Percentiles rank a stretch among this genome's conserved stretches.
Conservation (phyloP, 257 asterid genomes). For the Apocynum venetum region DNA sequence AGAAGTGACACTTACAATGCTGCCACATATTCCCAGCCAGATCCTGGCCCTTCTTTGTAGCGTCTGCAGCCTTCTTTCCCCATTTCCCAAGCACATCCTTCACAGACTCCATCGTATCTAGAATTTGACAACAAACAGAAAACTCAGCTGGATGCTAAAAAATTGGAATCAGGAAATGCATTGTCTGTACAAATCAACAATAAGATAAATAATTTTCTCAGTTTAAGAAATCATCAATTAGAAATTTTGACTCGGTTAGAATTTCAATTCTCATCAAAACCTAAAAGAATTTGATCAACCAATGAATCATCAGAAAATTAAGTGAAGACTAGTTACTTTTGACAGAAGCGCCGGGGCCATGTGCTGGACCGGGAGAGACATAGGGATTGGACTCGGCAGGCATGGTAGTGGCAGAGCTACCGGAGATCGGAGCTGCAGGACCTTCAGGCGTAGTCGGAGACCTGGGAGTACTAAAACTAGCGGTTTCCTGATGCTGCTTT, state of each 20-base stretch:
- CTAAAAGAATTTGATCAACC: neutral
- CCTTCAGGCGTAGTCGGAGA: slow-evolving; percentile 23
- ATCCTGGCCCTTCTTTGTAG: slow-evolving; percentile 84
- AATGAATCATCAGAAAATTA: neutral
- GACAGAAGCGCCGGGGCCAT: slow-evolving; percentile 34
- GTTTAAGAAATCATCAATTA: neutral
- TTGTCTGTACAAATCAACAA: neutral
- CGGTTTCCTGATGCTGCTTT: slow-evolving; percentile 1
- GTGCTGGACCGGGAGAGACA: slow-evolving; percentile 48
- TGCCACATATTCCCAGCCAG: slow-evolving; percentile 97
- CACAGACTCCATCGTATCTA: slow-evolving; percentile 74
- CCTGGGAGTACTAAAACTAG: slow-evolving; percentile 12
- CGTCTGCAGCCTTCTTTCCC: slow-evolving; percentile 92
- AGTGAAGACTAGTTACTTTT: slow-evolving; percentile 24
- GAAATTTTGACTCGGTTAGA: neutral
- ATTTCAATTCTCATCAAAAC: neutral
- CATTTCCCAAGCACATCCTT: slow-evolving; percentile 83
- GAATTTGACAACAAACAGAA: slow-evolving; percentile 13
- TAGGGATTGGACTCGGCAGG: slow-evolving; percentile 83
- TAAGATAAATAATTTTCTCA: neutral
- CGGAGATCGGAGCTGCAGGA: slow-evolving; percentile 27
- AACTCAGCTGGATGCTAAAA: neutral
- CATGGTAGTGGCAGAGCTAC: slow-evolving; percentile 53
- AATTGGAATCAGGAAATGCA: neutral
- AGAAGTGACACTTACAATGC: slow-evolving; percentile 61